Evolutionary conservation across 805 yeast genomes (phyloP), one percentile per base, ranked within the genome.

Genomic region (Isabelozyma heimii): DNA sequence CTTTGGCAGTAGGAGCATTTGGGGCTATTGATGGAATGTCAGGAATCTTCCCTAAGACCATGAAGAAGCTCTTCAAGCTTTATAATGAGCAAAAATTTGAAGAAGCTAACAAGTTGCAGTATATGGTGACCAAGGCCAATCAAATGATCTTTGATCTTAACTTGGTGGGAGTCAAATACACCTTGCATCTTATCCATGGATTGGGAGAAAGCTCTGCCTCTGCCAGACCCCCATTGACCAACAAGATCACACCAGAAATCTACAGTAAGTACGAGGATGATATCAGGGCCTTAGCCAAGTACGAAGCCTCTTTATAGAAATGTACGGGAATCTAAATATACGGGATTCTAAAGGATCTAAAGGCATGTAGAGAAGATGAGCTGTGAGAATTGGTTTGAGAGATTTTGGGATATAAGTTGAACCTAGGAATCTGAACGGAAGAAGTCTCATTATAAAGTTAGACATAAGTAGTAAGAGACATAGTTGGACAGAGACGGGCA

Each of bases 151-250:
- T 54, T 24, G 69, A 64, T 26, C 59, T 62, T 42, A 67, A 66
- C 46, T 52, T 66, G 27, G 63, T 61, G n/a, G 72, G 70, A 41
- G 59, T 67, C 10, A 68, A 68, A 40, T 43, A 47, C 41, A 65
- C 61, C 20, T 42, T 59, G 39, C 52, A 57, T 17, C 43, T 49
- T n/a, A 43, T 53, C 37, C 55, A 53, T 49, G 68, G 60, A 10
- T 55, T 51, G 47, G 71, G 71, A 24, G 61, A 60, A 13, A 42
- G 48, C 13, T 14, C 20, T 14, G 47, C 55, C 14, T 52, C 53
- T 30, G 70, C 70, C 8, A 60, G 72, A 55, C 69, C 71, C 30
- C 71, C 72, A 42, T 58, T 66, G 42, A 55, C 49, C 37, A 47
- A 45, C 39, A 42, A 46, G 0, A 51, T 48, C 15, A 49, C 46